Evolutionary conservation across 139 green algal species (phyloP).

Genomic region (Tetraselmis striata): DNA sequence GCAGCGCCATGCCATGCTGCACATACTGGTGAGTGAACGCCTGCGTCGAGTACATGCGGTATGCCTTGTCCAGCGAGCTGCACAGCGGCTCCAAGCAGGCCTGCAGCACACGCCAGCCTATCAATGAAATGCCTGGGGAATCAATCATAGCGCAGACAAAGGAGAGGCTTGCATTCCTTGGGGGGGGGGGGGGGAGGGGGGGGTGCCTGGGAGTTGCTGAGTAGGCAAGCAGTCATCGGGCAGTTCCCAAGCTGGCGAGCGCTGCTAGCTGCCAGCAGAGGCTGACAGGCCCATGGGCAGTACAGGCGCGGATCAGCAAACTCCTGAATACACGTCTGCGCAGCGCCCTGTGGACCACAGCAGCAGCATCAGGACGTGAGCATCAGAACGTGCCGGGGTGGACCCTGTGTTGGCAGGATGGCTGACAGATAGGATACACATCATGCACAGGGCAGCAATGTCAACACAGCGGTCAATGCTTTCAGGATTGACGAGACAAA

Average conservation of each 20-base stretch:
- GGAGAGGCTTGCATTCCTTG: not conserved
- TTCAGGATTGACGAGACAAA: too few relatives aligned
- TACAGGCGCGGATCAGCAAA: conserved; percentile 44
- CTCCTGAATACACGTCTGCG: conserved; percentile 8
- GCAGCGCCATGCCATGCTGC: conserved; percentile 43
- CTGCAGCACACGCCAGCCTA: conserved; percentile 28
- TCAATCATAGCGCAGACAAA: not conserved
- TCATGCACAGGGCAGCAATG: too few relatives aligned
- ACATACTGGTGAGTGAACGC: conserved; percentile 78
- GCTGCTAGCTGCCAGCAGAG: conserved; percentile 38
- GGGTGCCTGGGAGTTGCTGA: conserved; percentile 62
- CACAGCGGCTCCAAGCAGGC: conserved; percentile 19
- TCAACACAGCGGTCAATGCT: too few relatives aligned
- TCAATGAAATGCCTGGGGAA: conserved; percentile 11
- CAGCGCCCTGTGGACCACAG: conserved; percentile 33
- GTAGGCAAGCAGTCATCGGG: conserved; percentile 47
- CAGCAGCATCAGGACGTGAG: conserved; percentile 18
- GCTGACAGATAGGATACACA: conserved; percentile 5
- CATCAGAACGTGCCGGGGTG: conserved; percentile 43
- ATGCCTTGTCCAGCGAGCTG: conserved; percentile 38
- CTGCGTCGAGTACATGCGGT: conserved; percentile 47
- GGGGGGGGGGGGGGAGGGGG: too few relatives aligned
- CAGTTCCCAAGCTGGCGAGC: conserved; percentile 31
- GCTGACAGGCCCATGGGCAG: conserved; percentile 33
- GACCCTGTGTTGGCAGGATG: conserved; percentile 26